A percentile compares a stretch with the other conserved stretches of the same genome.
These are phyloP conservation scores for Detonula confervacea DNA, from an alignment of 352 stramenopile species.

Conservation along the genomic window DNA sequence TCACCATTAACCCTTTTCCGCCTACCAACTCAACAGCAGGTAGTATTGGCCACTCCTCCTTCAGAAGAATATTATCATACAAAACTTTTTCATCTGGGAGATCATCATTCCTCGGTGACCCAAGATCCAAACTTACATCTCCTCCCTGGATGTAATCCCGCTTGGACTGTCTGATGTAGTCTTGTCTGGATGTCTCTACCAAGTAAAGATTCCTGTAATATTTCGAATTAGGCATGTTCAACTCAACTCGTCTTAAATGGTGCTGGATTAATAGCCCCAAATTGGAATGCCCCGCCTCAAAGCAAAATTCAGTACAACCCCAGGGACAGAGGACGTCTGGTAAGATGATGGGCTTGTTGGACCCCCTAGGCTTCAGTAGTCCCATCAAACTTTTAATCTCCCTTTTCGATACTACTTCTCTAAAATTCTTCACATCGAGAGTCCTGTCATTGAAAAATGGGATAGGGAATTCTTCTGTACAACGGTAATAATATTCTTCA, in stretches of 20 bases:
- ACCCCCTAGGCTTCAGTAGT: background rate
- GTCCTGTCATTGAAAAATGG: too few species aligned
- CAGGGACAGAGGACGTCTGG: conserved; percentile 37
- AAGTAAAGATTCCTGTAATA: conserved; percentile 18
- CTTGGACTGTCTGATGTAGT: background rate
- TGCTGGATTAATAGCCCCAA: conserved; percentile 28
- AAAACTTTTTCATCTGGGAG: background rate
- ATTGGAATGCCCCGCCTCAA: background rate
- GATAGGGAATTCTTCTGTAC: too few species aligned
- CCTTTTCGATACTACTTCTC: too few species aligned
- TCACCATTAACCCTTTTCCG: conserved; percentile 7
- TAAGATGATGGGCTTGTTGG: conserved; percentile 11
- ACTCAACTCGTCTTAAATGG: conserved; percentile 20
- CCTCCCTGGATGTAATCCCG: too few species aligned
- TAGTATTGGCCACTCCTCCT: conserved; percentile 32
- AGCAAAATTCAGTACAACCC: conserved; percentile 36
- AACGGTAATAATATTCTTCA: too few species aligned
- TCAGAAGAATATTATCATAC: conserved; percentile 28
- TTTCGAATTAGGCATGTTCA: conserved; percentile 20
- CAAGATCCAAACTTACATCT: too few species aligned
- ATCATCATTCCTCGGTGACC: too few species aligned
- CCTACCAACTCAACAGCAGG: background rate
- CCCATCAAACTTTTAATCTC: background rate
- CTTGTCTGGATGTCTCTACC: conserved; percentile 18
- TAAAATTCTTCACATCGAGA: too few species aligned